A percentile compares a stretch with the other conserved stretches of the same genome.
Conservation (phyloP, 306 rosid species). For the Dryas octopetala region DNA sequence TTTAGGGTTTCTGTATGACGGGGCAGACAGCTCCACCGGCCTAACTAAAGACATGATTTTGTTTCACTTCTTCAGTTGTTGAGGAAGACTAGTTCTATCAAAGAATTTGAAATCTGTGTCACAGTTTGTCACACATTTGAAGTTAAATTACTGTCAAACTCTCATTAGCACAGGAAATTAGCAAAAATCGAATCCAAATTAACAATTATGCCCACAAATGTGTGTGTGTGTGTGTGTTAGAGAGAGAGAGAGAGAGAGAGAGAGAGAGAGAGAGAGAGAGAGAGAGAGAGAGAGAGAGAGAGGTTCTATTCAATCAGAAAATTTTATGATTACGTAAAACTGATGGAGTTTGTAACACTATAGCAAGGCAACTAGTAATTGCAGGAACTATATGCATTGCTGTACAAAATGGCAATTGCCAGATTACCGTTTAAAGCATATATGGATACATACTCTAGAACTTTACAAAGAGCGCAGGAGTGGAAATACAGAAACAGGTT, state of each 20-base stretch:
- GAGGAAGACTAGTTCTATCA: slow-evolving; percentile 22
- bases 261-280: neutral
- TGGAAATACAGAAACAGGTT: neutral
- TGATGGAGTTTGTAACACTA: neutral
- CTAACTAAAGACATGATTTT: slow-evolving; percentile 67
- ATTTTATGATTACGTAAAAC: neutral
- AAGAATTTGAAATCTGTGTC: slow-evolving; percentile 24
- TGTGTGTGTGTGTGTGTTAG: neutral
- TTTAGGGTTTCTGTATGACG: slow-evolving; percentile 60
- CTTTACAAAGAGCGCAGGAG: neutral
- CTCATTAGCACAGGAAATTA: neutral
- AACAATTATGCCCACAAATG: neutral
- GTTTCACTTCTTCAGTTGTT: slow-evolving; percentile 29
- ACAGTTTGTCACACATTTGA: slow-evolving; percentile 20
- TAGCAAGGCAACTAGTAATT: neutral
- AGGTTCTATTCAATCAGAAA: slow-evolving; percentile 1
- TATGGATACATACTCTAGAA: neutral
- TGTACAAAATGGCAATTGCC: no score
- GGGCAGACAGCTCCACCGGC: slow-evolving; percentile 51
- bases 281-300: neutral
- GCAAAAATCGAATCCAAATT: neutral
- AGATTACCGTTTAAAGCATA: neutral
- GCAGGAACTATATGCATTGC: neutral
- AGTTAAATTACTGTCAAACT: slow-evolving; percentile 15
- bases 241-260: neutral